Evolutionary conservation across 805 yeast genomes (phyloP).

Genomic region (Metschnikowia rubicola): DNA sequence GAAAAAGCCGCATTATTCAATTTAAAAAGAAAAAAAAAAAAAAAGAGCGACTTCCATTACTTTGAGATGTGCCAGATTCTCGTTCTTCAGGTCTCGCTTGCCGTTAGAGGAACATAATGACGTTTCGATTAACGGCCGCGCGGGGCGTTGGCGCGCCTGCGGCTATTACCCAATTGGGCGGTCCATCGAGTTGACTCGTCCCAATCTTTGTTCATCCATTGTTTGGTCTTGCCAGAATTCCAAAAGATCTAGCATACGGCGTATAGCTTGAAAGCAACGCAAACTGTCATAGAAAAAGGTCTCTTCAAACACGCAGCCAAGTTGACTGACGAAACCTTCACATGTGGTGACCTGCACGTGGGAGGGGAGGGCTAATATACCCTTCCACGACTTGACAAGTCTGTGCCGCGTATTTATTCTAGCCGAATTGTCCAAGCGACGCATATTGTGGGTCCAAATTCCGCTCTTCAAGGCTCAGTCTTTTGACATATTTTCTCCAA

Average conservation of each 20-base stretch:
- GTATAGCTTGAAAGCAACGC: too few relatives aligned
- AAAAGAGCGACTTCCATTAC: not conserved
- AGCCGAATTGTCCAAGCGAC: too few relatives aligned
- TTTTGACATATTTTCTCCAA: too few relatives aligned
- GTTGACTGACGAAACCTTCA: too few relatives aligned
- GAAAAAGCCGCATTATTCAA: too few relatives aligned
- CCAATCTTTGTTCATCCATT: too few relatives aligned
- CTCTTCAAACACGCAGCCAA: too few relatives aligned
- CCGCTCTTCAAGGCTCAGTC: too few relatives aligned
- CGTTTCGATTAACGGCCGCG: conserved; percentile 1
- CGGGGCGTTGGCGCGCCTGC: conserved; percentile 3
- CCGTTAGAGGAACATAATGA: not conserved
- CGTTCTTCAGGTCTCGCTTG: not conserved
- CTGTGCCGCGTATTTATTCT: not conserved
- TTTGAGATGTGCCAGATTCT: not conserved
- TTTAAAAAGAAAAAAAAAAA: not conserved
- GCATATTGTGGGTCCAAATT: too few relatives aligned
- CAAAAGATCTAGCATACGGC: not conserved
- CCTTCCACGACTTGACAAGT: not conserved
- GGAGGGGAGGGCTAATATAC: conserved; percentile 1
- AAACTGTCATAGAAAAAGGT: too few relatives aligned
- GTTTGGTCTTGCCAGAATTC: too few relatives aligned
- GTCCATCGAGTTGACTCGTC: not conserved
- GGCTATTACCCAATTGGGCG: conserved; percentile 7
- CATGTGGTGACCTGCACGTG: not conserved